Conservation (phyloP, 495 filamentous ascomycete genomes). For the Aspergillus cristatus region DNA sequence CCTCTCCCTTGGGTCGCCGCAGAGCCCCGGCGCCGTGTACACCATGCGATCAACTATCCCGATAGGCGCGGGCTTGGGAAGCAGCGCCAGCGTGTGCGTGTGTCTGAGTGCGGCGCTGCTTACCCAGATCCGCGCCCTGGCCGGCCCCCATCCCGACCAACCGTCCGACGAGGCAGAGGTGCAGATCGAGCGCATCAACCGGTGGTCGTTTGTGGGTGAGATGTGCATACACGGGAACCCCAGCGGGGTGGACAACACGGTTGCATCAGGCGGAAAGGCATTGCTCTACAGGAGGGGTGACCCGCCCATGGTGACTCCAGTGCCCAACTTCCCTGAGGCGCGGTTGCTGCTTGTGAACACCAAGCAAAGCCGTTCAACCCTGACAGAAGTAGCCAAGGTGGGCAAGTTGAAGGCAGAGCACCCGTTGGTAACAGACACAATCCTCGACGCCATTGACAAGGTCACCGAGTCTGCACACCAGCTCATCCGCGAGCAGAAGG, state of each 20-base stretch:
- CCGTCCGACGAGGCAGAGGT: constrained; percentile 66
- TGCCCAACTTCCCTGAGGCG: constrained; percentile 81
- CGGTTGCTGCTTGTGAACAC: constrained; percentile 88
- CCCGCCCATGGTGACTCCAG: constrained; percentile 64
- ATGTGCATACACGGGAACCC: constrained; percentile 96
- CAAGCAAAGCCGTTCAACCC: constrained; percentile 69
- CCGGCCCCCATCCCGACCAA: constrained; percentile 85
- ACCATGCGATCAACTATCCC: constrained; percentile 91
- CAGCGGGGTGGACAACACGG: constrained; percentile 96
- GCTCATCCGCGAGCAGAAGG: constrained; percentile 57
- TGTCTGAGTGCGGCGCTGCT: constrained; percentile 83
- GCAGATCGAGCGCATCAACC: constrained; percentile 89
- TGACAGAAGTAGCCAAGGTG: constrained; percentile 79
- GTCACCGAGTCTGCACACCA: constrained; percentile 64
- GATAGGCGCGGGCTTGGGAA: constrained; percentile 83
- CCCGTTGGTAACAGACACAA: constrained; percentile 60
- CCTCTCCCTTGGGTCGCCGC: constrained; percentile 69
- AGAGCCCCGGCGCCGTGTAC: constrained; percentile 73
- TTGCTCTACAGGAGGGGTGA: constrained; percentile 79
- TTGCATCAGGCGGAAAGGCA: constrained; percentile 82
- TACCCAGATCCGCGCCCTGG: constrained; percentile 75
- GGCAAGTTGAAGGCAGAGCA: constrained; percentile 57
- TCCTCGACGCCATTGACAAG: constrained; percentile 75
- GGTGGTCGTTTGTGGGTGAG: constrained; percentile 95
- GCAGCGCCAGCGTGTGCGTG: constrained; percentile 84